A percentile compares a stretch with the other conserved stretches of the same genome.
Conservation (phyloP, 2,329 filamentous ascomycete species). For the Alternaria sp. region DNA sequence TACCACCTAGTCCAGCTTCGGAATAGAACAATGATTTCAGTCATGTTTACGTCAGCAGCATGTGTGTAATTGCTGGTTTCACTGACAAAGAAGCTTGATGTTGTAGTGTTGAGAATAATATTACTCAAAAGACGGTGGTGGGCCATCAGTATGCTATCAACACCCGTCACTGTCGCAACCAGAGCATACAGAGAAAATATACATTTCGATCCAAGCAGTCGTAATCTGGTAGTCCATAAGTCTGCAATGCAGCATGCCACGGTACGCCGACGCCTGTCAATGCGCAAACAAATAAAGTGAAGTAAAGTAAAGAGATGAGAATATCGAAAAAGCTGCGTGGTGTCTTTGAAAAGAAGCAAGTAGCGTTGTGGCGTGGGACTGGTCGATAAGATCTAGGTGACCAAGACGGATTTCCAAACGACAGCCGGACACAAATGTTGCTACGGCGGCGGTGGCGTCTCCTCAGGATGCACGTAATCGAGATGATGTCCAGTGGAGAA, state of each 20-base stretch:
- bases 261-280: constrained; percentile 2
- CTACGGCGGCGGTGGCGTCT: background rate
- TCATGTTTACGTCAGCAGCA: background rate
- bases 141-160: constrained; percentile 1
- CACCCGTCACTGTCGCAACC: background rate
- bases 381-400: background rate
- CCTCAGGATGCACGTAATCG: constrained; percentile 6
- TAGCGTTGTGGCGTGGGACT: background rate
- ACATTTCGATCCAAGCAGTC: background rate
- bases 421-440: background rate
- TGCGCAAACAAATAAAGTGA: background rate
- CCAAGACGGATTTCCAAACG: background rate
- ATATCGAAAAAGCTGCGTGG: background rate
- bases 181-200: background rate
- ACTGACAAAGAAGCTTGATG: background rate
- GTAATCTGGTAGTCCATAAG: background rate
- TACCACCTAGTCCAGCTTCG: constrained; percentile 66
- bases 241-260: background rate
- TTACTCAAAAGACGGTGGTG: background rate
- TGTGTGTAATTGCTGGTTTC: background rate
- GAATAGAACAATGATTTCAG: background rate
- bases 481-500: constrained; percentile 9
- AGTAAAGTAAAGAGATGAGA: background rate
- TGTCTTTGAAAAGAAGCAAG: background rate
- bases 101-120: background rate